Percentiles rank a stretch among this genome's conserved stretches.
phyloP scores from a whole-genome alignment of 768 basidiomycete species.

The Auricularia auricula-judae region DNA sequence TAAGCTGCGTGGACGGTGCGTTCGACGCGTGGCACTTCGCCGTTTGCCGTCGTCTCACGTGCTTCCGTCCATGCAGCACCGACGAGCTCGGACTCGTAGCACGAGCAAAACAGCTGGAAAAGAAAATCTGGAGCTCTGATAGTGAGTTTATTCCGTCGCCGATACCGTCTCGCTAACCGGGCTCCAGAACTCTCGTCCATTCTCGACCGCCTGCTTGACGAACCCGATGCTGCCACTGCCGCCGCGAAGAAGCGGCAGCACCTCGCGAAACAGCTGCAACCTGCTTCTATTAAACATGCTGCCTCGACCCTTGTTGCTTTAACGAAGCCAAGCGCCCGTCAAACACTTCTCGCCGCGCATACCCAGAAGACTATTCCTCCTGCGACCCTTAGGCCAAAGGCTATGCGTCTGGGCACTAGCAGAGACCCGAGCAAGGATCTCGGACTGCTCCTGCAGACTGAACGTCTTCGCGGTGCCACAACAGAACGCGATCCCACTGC shows the following conservation, averaged over 20 bases:
- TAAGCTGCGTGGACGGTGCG: conserved; percentile 48
- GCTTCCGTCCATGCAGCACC: background rate
- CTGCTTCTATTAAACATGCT: background rate
- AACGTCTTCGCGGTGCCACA: conserved; percentile 70
- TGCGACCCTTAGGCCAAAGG: background rate
- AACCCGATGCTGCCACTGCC: background rate
- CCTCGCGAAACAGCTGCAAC: background rate
- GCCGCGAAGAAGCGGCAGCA: background rate
- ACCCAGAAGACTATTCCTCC: background rate
- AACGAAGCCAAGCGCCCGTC: conserved; percentile 21
- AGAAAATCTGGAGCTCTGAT: conserved; percentile 77
- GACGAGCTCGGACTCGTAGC: conserved; percentile 37
- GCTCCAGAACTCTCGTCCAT: conserved; percentile 25
- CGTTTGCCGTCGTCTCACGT: background rate
- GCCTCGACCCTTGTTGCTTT: conserved; percentile 13
- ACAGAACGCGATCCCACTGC: conserved; percentile 88
- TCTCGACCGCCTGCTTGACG: conserved; percentile 7
- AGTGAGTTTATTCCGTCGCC: conserved; percentile 17
- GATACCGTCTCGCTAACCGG: background rate
- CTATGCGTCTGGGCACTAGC: conserved; percentile 11
- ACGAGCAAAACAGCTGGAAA: conserved; percentile 58
- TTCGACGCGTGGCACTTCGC: conserved; percentile 8
- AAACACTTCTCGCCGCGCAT: conserved; percentile 10
- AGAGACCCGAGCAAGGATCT: conserved; percentile 14
- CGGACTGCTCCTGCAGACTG: conserved; percentile 48